Evolutionary conservation across 1,284 basidiomycete species (phyloP), one percentile per base, ranked within the genome.

Genomic region (Clitocybe nebularis): DNA sequence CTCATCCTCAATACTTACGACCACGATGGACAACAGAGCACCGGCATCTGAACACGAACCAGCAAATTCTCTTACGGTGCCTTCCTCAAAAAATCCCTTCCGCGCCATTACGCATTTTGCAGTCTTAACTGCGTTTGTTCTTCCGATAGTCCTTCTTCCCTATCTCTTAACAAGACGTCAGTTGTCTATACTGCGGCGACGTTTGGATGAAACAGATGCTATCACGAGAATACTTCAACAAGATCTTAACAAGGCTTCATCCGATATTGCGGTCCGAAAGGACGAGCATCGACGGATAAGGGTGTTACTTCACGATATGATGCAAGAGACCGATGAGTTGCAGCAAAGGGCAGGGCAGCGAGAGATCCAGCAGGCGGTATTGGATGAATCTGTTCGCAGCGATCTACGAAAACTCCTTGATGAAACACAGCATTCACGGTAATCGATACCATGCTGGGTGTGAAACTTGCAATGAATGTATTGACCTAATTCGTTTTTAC

Each of bases 111-210:
- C 64, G 3, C 72, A 71, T 53, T 57, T 74, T 43, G 61, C 68
- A 24, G 58, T 76, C 20, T 55, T 80, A 45, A 57, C 72, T 17
- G 61, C 67, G 20, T 53, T 81, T 39, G 55, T 80, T 35, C 51
- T 72, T 3, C 78, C 81, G 4, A 54, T 79, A 36, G 67, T 67
- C 2, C 46, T 72, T 13, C 19, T 81, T 3, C 80, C 81, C 1
- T 80, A 80, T 52, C 38, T 73, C 2, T 54, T 73, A 23, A 63
- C 71, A 25, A 68, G 71, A 51, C 63, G 72, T 39, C 72, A 64
- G 14, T 57, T 76, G 25, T 52, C 55, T 17, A 42, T 47, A 4
- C 59, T 84, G 13, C 64, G 63, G 25, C 55, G 51, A 13, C 60
- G 61, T 43, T 46, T 79, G 25, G 60, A 66, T 11, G 59, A 63